Percentiles rank a stretch among this genome's conserved stretches.
Evolutionary conservation across 2,329 filamentous ascomycete genomes (phyloP).

Genomic region (Neopestalotiopsis sp.): DNA sequence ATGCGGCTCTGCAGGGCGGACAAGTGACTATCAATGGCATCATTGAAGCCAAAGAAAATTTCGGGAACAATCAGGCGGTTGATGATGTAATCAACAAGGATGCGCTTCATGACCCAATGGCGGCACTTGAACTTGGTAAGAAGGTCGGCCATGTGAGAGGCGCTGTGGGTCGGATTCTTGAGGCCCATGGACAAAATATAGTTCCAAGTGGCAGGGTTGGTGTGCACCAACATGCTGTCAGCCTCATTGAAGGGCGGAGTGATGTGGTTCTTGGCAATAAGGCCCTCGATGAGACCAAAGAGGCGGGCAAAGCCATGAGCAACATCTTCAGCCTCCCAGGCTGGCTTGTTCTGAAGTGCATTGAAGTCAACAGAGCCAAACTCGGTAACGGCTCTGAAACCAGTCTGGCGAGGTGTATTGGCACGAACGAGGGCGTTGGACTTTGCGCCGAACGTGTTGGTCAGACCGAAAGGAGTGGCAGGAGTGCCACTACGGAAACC

Average conservation of each 20-base stretch:
- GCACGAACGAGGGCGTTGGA: not conserved
- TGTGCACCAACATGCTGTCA: slow-evolving; percentile 21
- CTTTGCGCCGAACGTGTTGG: not conserved
- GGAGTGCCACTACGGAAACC: slow-evolving; percentile 5
- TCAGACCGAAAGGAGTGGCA: not conserved
- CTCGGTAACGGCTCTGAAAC: not conserved
- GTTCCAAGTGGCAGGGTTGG: slow-evolving; percentile 33
- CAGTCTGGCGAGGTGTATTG: not conserved
- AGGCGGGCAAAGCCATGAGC: slow-evolving; percentile 31
- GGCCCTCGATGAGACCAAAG: slow-evolving; percentile 34
- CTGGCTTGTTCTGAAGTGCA: slow-evolving; percentile 29
- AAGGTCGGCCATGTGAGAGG: slow-evolving; percentile 32
- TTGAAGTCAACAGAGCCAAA: slow-evolving; percentile 1
- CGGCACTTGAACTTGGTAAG: slow-evolving; percentile 26
- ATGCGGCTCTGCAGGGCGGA: slow-evolving; percentile 34
- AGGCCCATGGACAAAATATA: slow-evolving; percentile 33
- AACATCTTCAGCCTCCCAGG: slow-evolving; percentile 33
- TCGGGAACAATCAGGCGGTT: slow-evolving; percentile 34
- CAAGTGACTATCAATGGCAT: slow-evolving; percentile 33
- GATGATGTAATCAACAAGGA: slow-evolving; percentile 36
- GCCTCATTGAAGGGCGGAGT: slow-evolving; percentile 24
- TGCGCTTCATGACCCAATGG: slow-evolving; percentile 35
- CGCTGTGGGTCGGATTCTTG: slow-evolving; percentile 26
- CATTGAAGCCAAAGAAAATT: slow-evolving; percentile 35
- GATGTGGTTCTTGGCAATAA: slow-evolving; percentile 33